These are phyloP conservation scores for Heterobasidion occidentale DNA, from an alignment of 1,284 basidiomycete species.

Conservation along the genomic window DNA sequence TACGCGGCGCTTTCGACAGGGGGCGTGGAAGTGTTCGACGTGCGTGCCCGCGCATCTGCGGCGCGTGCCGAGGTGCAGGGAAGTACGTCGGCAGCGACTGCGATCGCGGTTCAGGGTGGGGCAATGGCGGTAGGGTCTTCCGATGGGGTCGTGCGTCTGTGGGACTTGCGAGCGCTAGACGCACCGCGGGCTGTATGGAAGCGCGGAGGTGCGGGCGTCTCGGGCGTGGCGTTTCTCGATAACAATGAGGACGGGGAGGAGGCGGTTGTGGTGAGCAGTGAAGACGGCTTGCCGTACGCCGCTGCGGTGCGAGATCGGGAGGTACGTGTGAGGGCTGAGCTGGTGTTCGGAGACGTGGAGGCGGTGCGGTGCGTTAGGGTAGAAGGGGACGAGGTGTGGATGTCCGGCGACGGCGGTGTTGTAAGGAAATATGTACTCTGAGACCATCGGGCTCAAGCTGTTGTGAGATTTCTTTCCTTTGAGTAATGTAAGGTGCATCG, in stretches of 20 bases:
- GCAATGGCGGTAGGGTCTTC: slow-evolving; percentile 59
- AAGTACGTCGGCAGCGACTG: slow-evolving; percentile 43
- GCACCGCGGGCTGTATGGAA: slow-evolving; percentile 36
- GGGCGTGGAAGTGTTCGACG: slow-evolving; percentile 48
- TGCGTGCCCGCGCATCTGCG: slow-evolving; percentile 36
- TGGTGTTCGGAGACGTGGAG: slow-evolving; percentile 47
- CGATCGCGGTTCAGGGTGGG: slow-evolving; percentile 30
- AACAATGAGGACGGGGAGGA: not conserved
- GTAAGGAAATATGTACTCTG: slow-evolving; percentile 34
- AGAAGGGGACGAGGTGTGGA: slow-evolving; percentile 38
- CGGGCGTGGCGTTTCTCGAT: slow-evolving; percentile 36
- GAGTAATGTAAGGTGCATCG: no score
- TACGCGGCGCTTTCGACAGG: slow-evolving; percentile 55
- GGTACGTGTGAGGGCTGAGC: slow-evolving; percentile 31
- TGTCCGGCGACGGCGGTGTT: slow-evolving; percentile 51
- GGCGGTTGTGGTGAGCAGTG: slow-evolving; percentile 28
- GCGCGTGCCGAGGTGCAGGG: slow-evolving; percentile 10
- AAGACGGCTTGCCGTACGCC: slow-evolving; percentile 50
- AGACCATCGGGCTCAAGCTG: not conserved
- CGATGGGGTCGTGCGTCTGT: slow-evolving; percentile 51
- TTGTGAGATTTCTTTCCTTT: no score
- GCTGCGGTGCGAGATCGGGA: slow-evolving; percentile 27
- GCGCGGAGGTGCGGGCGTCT: slow-evolving; percentile 42
- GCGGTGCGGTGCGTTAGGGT: slow-evolving; percentile 31
- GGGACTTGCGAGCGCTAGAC: slow-evolving; percentile 39